Conservation (phyloP, 768 basidiomycete genomes). For the Termitomyces sp. region DNA sequence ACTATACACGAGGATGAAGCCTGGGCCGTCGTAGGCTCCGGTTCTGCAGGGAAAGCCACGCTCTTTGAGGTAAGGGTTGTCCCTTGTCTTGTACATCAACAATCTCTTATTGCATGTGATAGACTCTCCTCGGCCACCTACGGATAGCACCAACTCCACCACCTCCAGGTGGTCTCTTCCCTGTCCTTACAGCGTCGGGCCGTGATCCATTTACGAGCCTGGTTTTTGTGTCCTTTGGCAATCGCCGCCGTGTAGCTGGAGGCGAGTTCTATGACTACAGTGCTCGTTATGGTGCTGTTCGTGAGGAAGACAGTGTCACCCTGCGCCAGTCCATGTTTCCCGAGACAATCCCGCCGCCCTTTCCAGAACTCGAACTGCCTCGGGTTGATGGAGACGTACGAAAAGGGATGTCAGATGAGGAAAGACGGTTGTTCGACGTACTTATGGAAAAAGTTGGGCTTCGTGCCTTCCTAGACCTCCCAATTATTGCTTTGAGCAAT, state of each 20-base stretch:
- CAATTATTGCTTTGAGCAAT: constrained; percentile 80
- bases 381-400: constrained; percentile 11
- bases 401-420: constrained; percentile 14
- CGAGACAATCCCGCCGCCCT: constrained; percentile 34
- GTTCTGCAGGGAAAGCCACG: constrained; percentile 53
- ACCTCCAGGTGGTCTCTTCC: constrained; percentile 70
- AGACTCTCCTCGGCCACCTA: constrained; percentile 69
- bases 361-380: constrained; percentile 16
- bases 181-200: constrained; percentile 42
- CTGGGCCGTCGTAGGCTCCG: constrained; percentile 73
- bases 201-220: constrained; percentile 46
- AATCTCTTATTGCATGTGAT: not conserved
- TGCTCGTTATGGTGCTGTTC: constrained; percentile 83
- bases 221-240: constrained; percentile 61
- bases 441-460: constrained; percentile 57
- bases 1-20: constrained; percentile 53
- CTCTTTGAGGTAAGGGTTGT: constrained; percentile 58
- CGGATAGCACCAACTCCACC: constrained; percentile 59
- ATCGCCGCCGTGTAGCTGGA: constrained; percentile 47
- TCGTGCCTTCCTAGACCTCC: constrained; percentile 65
- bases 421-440: constrained; percentile 38
- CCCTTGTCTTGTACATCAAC: not conserved
- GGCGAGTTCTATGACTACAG: constrained; percentile 91
- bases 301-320: constrained; percentile 79
- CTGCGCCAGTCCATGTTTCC: constrained; percentile 67